These are phyloP conservation scores for Botrytis pseudocinerea DNA, from an alignment of 2,329 filamentous ascomycete genomes.

Conservation along the genomic window DNA sequence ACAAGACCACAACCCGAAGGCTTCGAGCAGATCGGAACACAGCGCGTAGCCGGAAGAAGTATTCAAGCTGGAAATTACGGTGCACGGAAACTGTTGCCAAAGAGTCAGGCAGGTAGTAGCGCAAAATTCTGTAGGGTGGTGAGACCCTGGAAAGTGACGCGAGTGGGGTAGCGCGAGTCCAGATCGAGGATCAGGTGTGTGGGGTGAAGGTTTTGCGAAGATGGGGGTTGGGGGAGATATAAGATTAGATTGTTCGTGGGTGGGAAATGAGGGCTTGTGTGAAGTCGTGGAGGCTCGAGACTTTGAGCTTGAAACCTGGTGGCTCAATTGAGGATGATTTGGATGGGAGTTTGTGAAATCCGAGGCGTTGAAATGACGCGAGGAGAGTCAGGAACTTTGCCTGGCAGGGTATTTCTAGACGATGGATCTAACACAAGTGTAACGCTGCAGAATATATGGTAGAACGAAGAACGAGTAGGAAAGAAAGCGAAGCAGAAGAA, in stretches of 20 bases:
- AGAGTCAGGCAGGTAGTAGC: conserved; percentile 13
- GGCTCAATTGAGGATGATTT: background rate
- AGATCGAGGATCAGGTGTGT: conserved; percentile 4
- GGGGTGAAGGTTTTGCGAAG: conserved; percentile 3
- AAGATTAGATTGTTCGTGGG: background rate
- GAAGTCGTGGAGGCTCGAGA: conserved; percentile 5
- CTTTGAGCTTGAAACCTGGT: conserved; percentile 9
- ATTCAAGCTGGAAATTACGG: background rate
- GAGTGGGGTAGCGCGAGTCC: conserved; percentile 11
- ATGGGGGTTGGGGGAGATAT: background rate
- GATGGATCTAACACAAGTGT: background rate
- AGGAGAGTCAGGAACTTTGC: conserved; percentile 5
- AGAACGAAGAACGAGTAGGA: background rate
- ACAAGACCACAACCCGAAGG: conserved; percentile 18
- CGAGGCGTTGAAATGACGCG: background rate
- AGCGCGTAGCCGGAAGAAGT: conserved; percentile 11
- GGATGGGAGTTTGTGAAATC: conserved; percentile 1
- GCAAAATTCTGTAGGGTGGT: background rate
- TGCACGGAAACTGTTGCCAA: conserved; percentile 12
- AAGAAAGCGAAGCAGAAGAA: background rate
- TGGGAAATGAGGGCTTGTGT: background rate
- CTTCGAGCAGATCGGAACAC: conserved; percentile 18
- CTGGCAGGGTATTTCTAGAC: conserved; percentile 11
- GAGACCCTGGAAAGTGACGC: background rate
- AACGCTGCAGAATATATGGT: background rate